A percentile compares a stretch with the other conserved stretches of the same genome.
Evolutionary conservation across 1,284 basidiomycete species (phyloP).

Genomic region (Cutaneotrichosporon sp.): DNA sequence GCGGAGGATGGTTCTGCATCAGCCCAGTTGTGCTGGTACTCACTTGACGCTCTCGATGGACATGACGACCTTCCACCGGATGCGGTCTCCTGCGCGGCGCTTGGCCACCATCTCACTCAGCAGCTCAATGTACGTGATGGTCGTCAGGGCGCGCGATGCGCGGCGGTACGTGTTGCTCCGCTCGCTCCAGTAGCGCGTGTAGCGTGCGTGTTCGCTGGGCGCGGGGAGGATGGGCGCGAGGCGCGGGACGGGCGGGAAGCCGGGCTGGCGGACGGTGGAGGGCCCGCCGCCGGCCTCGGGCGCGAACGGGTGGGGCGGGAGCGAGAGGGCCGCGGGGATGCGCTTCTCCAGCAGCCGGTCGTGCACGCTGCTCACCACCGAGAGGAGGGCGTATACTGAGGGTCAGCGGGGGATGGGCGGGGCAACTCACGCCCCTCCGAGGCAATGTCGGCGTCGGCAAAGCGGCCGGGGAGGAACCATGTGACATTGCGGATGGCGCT

Average conservation of each 20-base stretch:
- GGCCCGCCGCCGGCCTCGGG: conserved; percentile 41
- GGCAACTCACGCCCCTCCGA: conserved; percentile 79
- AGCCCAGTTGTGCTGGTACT: conserved; percentile 38
- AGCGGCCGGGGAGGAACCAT: conserved; percentile 92
- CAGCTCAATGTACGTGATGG: conserved; percentile 75
- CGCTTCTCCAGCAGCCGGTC: conserved; percentile 75
- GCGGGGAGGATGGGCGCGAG: conserved; percentile 40
- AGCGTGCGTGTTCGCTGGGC: conserved; percentile 55
- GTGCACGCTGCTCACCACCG: conserved; percentile 63
- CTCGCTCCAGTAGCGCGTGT: conserved; percentile 79
- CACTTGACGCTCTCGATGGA: conserved; percentile 78
- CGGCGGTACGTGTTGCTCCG: conserved; percentile 69
- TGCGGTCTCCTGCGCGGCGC: conserved; percentile 59
- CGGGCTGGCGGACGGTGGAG: conserved; percentile 14
- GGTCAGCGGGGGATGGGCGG: neutral
- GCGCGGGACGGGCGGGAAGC: conserved; percentile 15
- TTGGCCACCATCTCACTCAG: conserved; percentile 84
- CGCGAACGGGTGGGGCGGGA: conserved; percentile 58
- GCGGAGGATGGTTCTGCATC: conserved; percentile 67
- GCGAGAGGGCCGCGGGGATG: conserved; percentile 63
- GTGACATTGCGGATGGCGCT: conserved; percentile 84
- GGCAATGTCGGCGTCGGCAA: conserved; percentile 93
- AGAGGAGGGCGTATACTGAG: conserved; percentile 49
- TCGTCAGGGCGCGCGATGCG: conserved; percentile 69
- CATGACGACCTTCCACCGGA: conserved; percentile 70